Percentiles rank a stretch among this genome's conserved stretches.
These are phyloP conservation scores for Boletus mariae DNA, from an alignment of 1,284 basidiomycete genomes.

Conservation along the genomic window DNA sequence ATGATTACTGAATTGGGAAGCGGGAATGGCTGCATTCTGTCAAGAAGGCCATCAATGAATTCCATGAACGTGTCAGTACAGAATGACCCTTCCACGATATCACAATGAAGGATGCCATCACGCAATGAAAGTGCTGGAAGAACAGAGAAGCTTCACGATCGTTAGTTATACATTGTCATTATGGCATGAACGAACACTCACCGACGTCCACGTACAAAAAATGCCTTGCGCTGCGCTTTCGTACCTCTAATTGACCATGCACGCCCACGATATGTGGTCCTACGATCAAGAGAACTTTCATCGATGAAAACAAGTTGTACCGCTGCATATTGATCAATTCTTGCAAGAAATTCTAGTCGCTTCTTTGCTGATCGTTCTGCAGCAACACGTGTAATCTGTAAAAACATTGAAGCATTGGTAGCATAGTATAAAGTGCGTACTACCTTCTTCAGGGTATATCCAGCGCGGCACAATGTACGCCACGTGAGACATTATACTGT, in stretches of 20 bases:
- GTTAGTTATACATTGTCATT: not conserved
- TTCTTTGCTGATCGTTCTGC: not conserved
- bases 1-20: not conserved
- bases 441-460: slow-evolving; percentile 10
- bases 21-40: not conserved
- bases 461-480: not conserved
- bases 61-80: not conserved
- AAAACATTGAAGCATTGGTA: too few relatives aligned
- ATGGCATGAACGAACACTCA: not conserved
- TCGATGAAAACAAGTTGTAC: slow-evolving; percentile 6
- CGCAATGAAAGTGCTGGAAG: slow-evolving; percentile 2
- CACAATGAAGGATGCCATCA: slow-evolving; percentile 8
- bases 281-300: slow-evolving; percentile 1
- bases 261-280: not conserved
- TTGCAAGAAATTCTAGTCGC: not conserved
- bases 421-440: too few relatives aligned
- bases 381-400: slow-evolving; percentile 3
- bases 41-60: not conserved
- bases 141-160: slow-evolving; percentile 5
- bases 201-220: slow-evolving; percentile 2
- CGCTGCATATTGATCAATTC: not conserved
- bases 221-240: slow-evolving; percentile 2
- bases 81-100: slow-evolving; percentile 3
- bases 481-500: not conserved
- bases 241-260: slow-evolving; percentile 6